A percentile compares a stretch with the other conserved stretches of the same genome.
phyloP scores from a whole-genome alignment of 2,329 filamentous ascomycete species.

The Arthrinium phaeospermum region DNA sequence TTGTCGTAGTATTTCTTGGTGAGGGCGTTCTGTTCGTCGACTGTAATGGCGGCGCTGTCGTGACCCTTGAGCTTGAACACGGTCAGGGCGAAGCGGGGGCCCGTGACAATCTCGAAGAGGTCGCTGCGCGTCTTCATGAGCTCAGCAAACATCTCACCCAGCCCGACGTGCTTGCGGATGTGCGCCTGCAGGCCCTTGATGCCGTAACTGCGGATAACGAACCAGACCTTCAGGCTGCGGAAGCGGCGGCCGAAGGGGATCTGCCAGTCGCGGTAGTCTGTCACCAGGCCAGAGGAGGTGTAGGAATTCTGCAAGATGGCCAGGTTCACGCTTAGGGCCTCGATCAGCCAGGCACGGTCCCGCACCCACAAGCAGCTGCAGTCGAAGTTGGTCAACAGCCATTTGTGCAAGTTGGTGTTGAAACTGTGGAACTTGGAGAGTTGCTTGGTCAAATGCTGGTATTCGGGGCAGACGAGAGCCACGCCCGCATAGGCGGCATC shows the following conservation, averaged over 20 bases:
- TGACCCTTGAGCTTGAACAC: slow-evolving; percentile 70
- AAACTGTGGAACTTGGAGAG: slow-evolving; percentile 81
- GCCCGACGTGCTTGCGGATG: slow-evolving; percentile 69
- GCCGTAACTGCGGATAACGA: slow-evolving; percentile 85
- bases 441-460: slow-evolving; percentile 68
- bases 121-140: slow-evolving; percentile 66
- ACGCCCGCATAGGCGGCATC: slow-evolving; percentile 93
- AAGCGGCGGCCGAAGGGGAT: slow-evolving; percentile 91
- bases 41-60: slow-evolving; percentile 23
- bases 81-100: slow-evolving; percentile 78
- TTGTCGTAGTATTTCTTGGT: slow-evolving; percentile 79
- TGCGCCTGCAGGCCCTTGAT: slow-evolving; percentile 76
- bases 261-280: slow-evolving; percentile 97
- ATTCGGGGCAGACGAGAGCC: slow-evolving; percentile 81
- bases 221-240: slow-evolving; percentile 92
- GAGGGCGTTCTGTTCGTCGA: slow-evolving; percentile 64
- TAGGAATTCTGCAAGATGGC: slow-evolving; percentile 82
- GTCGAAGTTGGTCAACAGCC: slow-evolving; percentile 94
- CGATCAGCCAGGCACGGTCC: slow-evolving; percentile 75
- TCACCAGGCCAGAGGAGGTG: slow-evolving; percentile 82
- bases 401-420: slow-evolving; percentile 97
- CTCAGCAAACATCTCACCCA: slow-evolving; percentile 73
- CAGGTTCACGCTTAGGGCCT: slow-evolving; percentile 78
- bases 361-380: slow-evolving; percentile 81
- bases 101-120: slow-evolving; percentile 77